Base-by-base conservation (phyloP, 2,329 filamentous ascomycete genomes). In the Sclerotinia minor region DNA sequence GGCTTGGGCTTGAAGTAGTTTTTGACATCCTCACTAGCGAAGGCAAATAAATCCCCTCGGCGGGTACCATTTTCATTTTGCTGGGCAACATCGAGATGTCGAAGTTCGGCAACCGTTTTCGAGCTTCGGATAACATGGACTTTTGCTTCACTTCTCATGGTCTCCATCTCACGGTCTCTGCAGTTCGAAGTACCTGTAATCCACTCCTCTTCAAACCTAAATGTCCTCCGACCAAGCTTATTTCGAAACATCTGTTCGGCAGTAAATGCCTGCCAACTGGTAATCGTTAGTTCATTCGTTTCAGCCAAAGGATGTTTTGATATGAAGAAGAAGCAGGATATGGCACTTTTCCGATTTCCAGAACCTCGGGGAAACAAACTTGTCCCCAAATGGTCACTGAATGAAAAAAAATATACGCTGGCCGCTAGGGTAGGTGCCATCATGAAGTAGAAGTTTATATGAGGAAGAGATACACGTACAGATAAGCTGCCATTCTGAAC, bases 131-230 rank as follows among this genome's bases (percentile, higher is more conserved):
- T 89, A 67, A 98, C 79, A 77, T 98, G 94, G 35, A 99, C 83
- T 74, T 92, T 94, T 17, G 94, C 93, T 78, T 98, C 93, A 45
- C 92, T 97, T 70, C 94, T 89, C 87, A 95, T 93, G 32, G 86
- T 85, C 8, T 88, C 89, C 35, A 82, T 83, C 65, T 88, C 85
- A 70, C 84, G 83, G 76, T 98, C 95, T 50, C 90, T 88, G 72
- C 86, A 85, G 69, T 91, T 94, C 69, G 92, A 83, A 1, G 92
- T 91, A 9, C 94, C 94, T 3, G 88, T 87, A 69, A 91, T 91
- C 95, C 95, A 98, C 77, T 97, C 92, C 78, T 99, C 95, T 74
- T 98, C 95, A 71, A 96, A 94, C 54, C 94, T 86, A 78, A 97
- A 98, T 65, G 87, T 89, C 68, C 94, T 88, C 68, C 94, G 86